A percentile compares a stretch with the other conserved stretches of the same genome.
phyloP scores from a whole-genome alignment of 352 stramenopile genomes.

The Globisporangium recalcitrans region DNA sequence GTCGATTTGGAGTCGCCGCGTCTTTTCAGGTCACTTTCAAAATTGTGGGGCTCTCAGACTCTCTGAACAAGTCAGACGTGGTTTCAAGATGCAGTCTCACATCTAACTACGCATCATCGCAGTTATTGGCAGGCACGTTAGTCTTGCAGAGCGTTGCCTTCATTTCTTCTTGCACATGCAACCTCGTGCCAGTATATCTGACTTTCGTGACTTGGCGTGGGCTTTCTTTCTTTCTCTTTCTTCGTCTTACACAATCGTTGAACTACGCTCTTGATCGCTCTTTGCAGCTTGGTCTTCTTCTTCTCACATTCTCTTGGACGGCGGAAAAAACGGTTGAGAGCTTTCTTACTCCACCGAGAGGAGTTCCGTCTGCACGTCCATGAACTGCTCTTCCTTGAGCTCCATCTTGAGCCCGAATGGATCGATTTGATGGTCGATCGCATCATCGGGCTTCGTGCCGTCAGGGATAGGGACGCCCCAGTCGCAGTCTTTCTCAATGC shows the following conservation, averaged over 20 bases:
- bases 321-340: too few relatives aligned
- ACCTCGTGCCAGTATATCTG: not conserved
- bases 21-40: not conserved
- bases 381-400: conserved; percentile 14
- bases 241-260: not conserved
- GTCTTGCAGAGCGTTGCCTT: not conserved
- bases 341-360: conserved; percentile 31
- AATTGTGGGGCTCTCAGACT: not conserved
- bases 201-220: not conserved
- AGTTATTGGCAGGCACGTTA: not conserved
- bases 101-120: not conserved
- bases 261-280: not conserved
- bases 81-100: too few relatives aligned
- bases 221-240: not conserved
- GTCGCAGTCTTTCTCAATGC: conserved; percentile 86
- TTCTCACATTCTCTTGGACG: not conserved
- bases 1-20: not conserved
- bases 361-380: conserved; percentile 28
- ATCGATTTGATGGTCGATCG: conserved; percentile 6
- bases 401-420: conserved; percentile 7
- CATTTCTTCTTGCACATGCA: not conserved
- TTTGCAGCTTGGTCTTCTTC: not conserved
- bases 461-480: conserved; percentile 84
- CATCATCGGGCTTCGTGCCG: conserved; percentile 52
- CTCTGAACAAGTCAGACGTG: too few relatives aligned